Percentiles rank a stretch among this genome's conserved stretches.
Conservation (phyloP, 441 rosid genomes). For the Brassica balearica region DNA sequence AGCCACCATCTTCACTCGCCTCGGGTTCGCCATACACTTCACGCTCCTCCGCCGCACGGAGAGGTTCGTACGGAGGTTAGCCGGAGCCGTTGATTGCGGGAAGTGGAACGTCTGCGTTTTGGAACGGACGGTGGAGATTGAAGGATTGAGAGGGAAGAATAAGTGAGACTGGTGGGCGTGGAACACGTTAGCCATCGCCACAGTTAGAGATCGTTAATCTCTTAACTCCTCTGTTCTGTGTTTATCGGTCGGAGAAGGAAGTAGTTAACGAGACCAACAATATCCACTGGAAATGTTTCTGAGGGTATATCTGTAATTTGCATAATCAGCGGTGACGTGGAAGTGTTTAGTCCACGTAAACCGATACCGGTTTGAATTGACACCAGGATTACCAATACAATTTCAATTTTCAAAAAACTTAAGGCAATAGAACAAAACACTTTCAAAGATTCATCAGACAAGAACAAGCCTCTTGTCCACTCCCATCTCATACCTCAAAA, state of each 20-base stretch:
- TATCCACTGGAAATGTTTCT: constrained; percentile 23
- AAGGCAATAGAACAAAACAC: too few species aligned
- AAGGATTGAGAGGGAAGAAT: constrained; percentile 21
- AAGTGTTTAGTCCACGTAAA: constrained; percentile 7
- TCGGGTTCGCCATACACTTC: constrained; percentile 85
- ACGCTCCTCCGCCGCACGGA: constrained; percentile 41
- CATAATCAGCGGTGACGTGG: constrained; percentile 38
- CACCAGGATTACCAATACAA: too few species aligned
- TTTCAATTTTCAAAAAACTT: too few species aligned
- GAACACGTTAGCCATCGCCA: constrained; percentile 48
- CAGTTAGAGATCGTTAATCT: not conserved
- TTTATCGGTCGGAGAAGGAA: not conserved
- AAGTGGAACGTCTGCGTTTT: constrained; percentile 34
- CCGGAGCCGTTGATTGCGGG: constrained; percentile 39
- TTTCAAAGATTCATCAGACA: too few species aligned
- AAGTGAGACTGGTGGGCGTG: constrained; percentile 41
- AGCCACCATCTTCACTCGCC: constrained; percentile 91
- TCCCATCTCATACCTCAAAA: too few species aligned
- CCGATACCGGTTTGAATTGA: not conserved
- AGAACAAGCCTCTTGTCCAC: too few species aligned
- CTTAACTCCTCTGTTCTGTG: constrained; percentile 16
- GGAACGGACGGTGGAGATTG: constrained; percentile 43
- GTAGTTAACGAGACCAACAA: constrained; percentile 14
- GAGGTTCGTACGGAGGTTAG: constrained; percentile 38
- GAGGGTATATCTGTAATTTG: constrained; percentile 5